Percentiles rank a stretch among this genome's conserved stretches.
phyloP scores from a whole-genome alignment of 148 eudicot genomes.

The Heliosperma pusillum region DNA sequence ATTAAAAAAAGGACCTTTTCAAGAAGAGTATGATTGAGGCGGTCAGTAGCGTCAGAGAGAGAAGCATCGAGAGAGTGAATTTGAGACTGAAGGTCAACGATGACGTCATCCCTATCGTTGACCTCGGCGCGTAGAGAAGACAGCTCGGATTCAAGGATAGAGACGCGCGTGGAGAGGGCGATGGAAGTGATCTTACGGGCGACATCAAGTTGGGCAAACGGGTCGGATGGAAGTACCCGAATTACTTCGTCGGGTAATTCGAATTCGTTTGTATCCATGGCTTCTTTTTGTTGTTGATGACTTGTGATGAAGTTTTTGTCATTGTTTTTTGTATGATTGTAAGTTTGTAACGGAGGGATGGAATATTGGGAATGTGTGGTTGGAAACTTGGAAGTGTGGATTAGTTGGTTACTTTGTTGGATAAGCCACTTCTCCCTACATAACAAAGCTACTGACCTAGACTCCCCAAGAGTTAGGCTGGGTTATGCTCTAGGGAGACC shows the following conservation, averaged over 20 bases:
- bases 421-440: not conserved
- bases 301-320: not conserved
- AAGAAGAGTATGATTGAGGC: constrained; percentile 38
- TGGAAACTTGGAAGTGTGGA: too few relatives aligned
- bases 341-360: not conserved
- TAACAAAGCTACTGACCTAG: not conserved
- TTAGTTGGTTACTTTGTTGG: not conserved
- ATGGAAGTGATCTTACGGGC: constrained; percentile 98
- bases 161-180: constrained; percentile 87
- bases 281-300: not conserved
- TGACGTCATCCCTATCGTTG: constrained; percentile 47
- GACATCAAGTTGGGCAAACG: constrained; percentile 83
- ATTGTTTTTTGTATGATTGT: too few relatives aligned
- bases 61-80: constrained; percentile 57
- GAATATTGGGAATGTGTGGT: not conserved
- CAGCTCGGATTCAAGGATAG: constrained; percentile 70
- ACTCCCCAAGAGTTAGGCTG: not conserved
- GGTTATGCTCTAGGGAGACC: too few relatives aligned
- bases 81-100: constrained; percentile 55
- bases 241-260: constrained; percentile 70
- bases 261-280: constrained; percentile 28
- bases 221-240: constrained; percentile 66
- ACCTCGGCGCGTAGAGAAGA: constrained; percentile 47
- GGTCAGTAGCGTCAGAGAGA: constrained; percentile 45
- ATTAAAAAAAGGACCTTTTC: constrained; percentile 46